Conservation (phyloP, 768 basidiomycete species). For the Hypholoma fasciculare region DNA sequence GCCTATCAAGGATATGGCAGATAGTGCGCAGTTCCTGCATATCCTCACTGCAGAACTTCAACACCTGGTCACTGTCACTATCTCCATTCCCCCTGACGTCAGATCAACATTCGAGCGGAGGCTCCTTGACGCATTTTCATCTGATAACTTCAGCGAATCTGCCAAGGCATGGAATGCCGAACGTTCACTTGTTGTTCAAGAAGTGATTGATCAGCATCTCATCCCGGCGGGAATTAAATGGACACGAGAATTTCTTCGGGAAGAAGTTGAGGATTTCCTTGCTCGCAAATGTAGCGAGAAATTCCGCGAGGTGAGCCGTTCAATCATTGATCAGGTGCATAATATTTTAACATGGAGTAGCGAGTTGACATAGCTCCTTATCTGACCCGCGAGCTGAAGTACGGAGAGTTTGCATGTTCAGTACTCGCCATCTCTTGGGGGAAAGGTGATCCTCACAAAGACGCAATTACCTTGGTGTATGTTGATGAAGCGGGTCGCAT, state of each 20-base stretch:
- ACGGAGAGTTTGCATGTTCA: constrained; percentile 69
- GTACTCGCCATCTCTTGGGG: constrained; percentile 95
- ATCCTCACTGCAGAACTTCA: constrained; percentile 92
- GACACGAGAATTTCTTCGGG: constrained; percentile 84
- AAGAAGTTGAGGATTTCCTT: constrained; percentile 87
- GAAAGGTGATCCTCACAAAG: constrained; percentile 90
- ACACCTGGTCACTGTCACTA: constrained; percentile 74
- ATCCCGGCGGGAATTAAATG: constrained; percentile 85
- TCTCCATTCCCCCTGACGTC: constrained; percentile 63
- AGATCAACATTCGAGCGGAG: constrained; percentile 70
- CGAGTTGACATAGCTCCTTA: constrained; percentile 84
- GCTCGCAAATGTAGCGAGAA: constrained; percentile 65
- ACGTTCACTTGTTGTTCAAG: constrained; percentile 74
- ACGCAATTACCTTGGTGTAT: constrained; percentile 83
- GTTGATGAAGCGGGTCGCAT: constrained; percentile 87
- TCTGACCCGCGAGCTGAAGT: constrained; percentile 55
- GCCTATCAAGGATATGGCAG: constrained; percentile 65
- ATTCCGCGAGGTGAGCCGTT: constrained; percentile 64
- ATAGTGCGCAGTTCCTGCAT: constrained; percentile 80
- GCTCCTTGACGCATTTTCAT: constrained; percentile 80
- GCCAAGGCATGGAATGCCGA: constrained; percentile 92
- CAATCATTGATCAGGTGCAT: background rate
- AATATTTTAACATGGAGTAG: constrained; percentile 38
- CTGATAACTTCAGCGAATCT: constrained; percentile 81
- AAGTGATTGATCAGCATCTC: constrained; percentile 79